phyloP scores from a whole-genome alignment of 495 filamentous ascomycete species.

The Penicillium cosmopolitanum region DNA sequence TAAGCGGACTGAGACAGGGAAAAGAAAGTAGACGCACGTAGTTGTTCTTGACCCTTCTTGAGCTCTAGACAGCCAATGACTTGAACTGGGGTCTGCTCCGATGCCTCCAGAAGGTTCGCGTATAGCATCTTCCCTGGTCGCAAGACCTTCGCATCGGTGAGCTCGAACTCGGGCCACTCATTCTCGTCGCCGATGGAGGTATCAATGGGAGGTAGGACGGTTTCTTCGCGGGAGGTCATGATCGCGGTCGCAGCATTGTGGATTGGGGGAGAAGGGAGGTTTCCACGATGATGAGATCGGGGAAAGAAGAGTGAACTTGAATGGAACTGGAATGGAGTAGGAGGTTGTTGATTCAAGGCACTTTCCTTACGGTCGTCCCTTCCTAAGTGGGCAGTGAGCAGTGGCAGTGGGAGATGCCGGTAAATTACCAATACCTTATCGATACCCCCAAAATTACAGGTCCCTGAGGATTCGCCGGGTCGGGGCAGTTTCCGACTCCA shows the following conservation, averaged over 20 bases:
- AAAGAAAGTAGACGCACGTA: slow-evolving; percentile 36
- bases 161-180: slow-evolving; percentile 60
- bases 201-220: slow-evolving; percentile 57
- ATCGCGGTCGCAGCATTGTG: slow-evolving; percentile 41
- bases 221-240: slow-evolving; percentile 58
- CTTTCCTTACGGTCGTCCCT: no score
- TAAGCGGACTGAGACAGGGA: slow-evolving; percentile 9
- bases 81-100: slow-evolving; percentile 55
- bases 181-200: slow-evolving; percentile 58
- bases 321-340: no score
- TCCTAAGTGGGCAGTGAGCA: no score
- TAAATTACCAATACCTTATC: slow-evolving; percentile 27
- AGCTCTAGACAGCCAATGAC: slow-evolving; percentile 58
- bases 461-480: no score
- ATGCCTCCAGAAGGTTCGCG: slow-evolving; percentile 57
- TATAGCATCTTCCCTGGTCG: slow-evolving; percentile 51
- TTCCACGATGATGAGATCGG: slow-evolving; percentile 3
- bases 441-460: slow-evolving; percentile 8
- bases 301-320: slow-evolving; percentile 1
- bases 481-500: not conserved
- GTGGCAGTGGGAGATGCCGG: slow-evolving; percentile 2
- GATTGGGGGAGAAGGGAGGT: slow-evolving; percentile 5
- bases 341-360: no score
- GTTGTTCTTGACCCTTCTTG: slow-evolving; percentile 45
- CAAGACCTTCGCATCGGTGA: slow-evolving; percentile 57